A percentile compares a stretch with the other conserved stretches of the same genome.
Conservation (phyloP, 2,329 filamentous ascomycete genomes). For the Xylaria digitata region DNA sequence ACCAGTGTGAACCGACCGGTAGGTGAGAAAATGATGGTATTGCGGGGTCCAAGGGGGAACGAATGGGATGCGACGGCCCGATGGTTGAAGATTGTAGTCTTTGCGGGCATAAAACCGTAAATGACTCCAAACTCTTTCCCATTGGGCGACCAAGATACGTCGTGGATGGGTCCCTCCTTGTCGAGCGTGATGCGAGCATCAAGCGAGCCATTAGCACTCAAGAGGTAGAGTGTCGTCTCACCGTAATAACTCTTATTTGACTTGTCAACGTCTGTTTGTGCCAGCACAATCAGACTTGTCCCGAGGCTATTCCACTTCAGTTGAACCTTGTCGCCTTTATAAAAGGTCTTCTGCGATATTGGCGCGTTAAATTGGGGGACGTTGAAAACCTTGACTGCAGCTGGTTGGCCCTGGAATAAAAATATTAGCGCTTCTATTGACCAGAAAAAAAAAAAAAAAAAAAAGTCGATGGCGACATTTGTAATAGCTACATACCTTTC, state of each 20-base stretch:
- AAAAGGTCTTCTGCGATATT: conserved; percentile 98
- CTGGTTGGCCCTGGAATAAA: conserved; percentile 80
- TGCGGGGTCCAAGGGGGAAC: conserved; percentile 88
- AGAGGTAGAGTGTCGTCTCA: conserved; percentile 95
- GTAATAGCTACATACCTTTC: conserved; percentile 73
- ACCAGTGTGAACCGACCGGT: conserved; percentile 93
- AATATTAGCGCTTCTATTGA: conserved; percentile 17
- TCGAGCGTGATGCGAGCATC: conserved; percentile 92
- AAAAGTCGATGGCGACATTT: not conserved
- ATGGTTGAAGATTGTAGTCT: conserved; percentile 97
- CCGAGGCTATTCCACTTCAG: conserved; percentile 97
- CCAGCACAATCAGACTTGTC: conserved; percentile 91
- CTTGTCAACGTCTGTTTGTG: conserved; percentile 97
- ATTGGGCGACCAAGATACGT: conserved; percentile 98
- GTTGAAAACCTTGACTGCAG: conserved; percentile 92
- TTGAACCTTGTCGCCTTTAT: conserved; percentile 99
- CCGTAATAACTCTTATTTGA: conserved; percentile 99
- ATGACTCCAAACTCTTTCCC: conserved; percentile 98
- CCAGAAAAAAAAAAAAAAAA: not conserved
- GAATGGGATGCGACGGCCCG: conserved; percentile 84
- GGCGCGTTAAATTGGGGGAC: conserved; percentile 85
- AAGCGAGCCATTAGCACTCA: conserved; percentile 90
- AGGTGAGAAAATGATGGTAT: conserved; percentile 95
- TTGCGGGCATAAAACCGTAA: conserved; percentile 99
- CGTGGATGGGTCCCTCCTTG: conserved; percentile 97